Conservation (phyloP, 202 grass and related monocot species). For the Zoysia matrella region DNA sequence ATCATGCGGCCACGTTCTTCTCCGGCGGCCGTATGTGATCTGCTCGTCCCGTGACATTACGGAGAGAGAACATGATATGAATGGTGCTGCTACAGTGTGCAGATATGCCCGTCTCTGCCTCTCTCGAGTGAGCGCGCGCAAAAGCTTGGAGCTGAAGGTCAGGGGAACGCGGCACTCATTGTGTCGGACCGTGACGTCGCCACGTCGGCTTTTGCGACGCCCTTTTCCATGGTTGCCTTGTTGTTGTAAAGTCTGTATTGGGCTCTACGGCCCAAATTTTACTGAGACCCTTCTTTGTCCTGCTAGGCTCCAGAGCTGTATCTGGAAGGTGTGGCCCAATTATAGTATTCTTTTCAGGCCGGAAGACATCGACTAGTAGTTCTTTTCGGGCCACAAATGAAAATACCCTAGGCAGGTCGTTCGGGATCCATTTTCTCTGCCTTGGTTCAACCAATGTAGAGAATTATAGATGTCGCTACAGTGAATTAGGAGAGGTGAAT, state of each 20-base stretch:
- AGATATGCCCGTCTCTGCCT: slow-evolving; percentile 30
- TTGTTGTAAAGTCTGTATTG: background rate
- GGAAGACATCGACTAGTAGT: background rate
- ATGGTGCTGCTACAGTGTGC: background rate
- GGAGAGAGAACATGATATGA: slow-evolving; percentile 17
- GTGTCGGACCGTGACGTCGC: background rate
- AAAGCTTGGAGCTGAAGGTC: slow-evolving; percentile 54
- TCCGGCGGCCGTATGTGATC: slow-evolving; percentile 24
- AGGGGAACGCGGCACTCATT: slow-evolving; percentile 46
- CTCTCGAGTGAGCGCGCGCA: slow-evolving; percentile 35
- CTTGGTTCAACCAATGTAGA: too few relatives aligned
- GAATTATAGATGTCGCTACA: too few relatives aligned
- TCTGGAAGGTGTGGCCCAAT: background rate
- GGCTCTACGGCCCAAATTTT: background rate
- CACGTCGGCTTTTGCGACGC: slow-evolving; percentile 43
- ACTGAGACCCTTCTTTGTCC: background rate
- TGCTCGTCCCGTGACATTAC: slow-evolving; percentile 37
- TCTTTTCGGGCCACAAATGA: too few relatives aligned
- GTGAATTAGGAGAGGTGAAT: too few relatives aligned
- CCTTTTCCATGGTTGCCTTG: slow-evolving; percentile 14
- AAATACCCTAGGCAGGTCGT: too few relatives aligned
- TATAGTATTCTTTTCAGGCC: background rate
- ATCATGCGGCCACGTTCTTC: slow-evolving; percentile 48
- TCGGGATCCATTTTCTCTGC: too few relatives aligned
- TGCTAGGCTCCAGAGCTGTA: background rate